Evolutionary conservation across 2,329 filamentous ascomycete genomes (phyloP).

Genomic region (Pestalotiopsis sp.): DNA sequence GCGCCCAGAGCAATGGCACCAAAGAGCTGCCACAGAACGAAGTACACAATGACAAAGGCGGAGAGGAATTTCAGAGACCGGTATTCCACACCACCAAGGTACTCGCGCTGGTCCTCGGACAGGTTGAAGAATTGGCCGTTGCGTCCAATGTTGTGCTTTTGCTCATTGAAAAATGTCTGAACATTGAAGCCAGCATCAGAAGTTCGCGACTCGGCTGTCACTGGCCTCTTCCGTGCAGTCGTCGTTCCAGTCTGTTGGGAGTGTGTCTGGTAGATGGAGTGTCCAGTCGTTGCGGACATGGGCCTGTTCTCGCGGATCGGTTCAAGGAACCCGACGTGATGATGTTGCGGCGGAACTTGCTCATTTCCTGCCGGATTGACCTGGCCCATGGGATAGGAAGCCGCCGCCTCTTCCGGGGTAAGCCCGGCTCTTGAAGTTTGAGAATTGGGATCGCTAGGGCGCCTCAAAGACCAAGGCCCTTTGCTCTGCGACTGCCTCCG

Average conservation of each 20-base stretch:
- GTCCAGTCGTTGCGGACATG: conserved; percentile 19
- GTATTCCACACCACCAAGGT: conserved; percentile 65
- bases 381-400: neutral
- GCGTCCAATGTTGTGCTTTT: conserved; percentile 29
- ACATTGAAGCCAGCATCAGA: conserved; percentile 23
- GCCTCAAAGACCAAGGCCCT: conserved; percentile 5
- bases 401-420: neutral
- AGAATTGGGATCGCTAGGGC: neutral
- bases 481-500: conserved; percentile 3
- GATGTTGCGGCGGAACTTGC: conserved; percentile 15
- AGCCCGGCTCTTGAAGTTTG: conserved; percentile 13
- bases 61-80: conserved; percentile 61
- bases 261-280: conserved; percentile 15
- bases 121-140: conserved; percentile 59
- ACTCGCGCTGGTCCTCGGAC: conserved; percentile 53
- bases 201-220: conserved; percentile 17
- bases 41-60: conserved; percentile 63
- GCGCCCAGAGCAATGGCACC: conserved; percentile 52
- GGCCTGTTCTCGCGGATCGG: conserved; percentile 22
- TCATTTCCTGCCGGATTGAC: neutral
- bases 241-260: conserved; percentile 21
- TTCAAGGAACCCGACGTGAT: conserved; percentile 26
- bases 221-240: conserved; percentile 17
- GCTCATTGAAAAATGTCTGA: conserved; percentile 27
- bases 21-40: conserved; percentile 47